These are phyloP conservation scores for Gymnopilus junonius DNA, from an alignment of 768 basidiomycete genomes.

Conservation along the genomic window DNA sequence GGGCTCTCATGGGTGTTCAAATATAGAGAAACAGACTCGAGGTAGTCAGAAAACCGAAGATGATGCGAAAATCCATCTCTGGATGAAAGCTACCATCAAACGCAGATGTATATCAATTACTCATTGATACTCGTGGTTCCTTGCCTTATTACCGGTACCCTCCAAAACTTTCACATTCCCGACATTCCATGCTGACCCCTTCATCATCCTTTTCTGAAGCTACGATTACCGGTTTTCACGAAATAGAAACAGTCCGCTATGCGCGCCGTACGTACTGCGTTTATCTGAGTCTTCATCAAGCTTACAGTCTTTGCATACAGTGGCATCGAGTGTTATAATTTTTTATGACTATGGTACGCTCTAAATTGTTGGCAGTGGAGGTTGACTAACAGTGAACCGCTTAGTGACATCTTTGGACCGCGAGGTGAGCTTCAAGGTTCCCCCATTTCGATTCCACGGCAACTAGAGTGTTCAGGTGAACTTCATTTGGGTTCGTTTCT, in stretches of 20 bases:
- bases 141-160: too few relatives aligned
- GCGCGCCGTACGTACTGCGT: background rate
- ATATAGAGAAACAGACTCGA: too few relatives aligned
- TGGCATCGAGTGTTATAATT: background rate
- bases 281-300: background rate
- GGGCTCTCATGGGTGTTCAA: too few relatives aligned
- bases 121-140: too few relatives aligned
- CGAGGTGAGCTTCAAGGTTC: background rate
- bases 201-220: too few relatives aligned
- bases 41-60: too few relatives aligned
- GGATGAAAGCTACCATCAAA: too few relatives aligned
- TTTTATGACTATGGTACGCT: background rate
- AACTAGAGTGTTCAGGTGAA: background rate
- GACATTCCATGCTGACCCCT: too few relatives aligned
- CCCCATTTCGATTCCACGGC: background rate
- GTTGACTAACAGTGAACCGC: background rate
- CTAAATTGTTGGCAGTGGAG: background rate
- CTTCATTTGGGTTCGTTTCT: background rate
- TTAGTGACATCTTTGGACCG: background rate
- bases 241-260: background rate
- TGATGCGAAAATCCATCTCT: too few relatives aligned
- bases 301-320: background rate
- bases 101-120: too few relatives aligned
- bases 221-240: background rate
- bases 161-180: too few relatives aligned